Base-by-base conservation (phyloP, 202 grass and related monocot genomes). In the Zoysia matrella region DNA sequence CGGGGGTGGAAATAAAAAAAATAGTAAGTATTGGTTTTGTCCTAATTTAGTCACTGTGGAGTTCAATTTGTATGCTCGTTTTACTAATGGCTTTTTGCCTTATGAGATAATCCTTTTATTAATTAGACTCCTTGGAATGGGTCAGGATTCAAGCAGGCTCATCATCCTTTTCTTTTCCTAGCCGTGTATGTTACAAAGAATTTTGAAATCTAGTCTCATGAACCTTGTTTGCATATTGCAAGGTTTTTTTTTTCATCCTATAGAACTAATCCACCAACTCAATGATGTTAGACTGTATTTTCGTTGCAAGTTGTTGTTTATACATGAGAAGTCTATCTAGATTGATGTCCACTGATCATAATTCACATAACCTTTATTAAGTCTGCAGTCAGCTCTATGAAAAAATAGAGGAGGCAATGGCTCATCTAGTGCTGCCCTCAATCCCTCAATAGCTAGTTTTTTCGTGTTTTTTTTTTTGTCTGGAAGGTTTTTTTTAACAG, bases 1-100 rank as follows among this genome's bases (percentile, higher is more conserved):
- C 73, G 94, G 94, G 44, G 94, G 94, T 78, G 94, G 94, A 68
- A 90, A 97, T 86, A 97, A 97, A 61, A 93, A 90, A 83, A 94
- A 78, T 6, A 91, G 91, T 97, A 90, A 52, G 78, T 78, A 80
- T 76, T 42, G 39, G 30, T 36, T 36, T 36, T 62, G 45, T 52
- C 73, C 8, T 43, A 42, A 52, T 18, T 85, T 63, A 18, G 7
- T 71, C 1, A 11, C 53, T 78, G 43, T 86, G 69, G 69, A 36
- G 30, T 36, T 36, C 30, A 36, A 36, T 36, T 36, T 36, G 30
- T 36, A 76, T 84, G 22, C 52, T 52, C 3, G 44, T 76, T 41
- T 74, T 60, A 70, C 63, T 51, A 6, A 44, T 78, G 41, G 5
- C 30, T 69, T 54, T 81, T 69, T 43, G 42, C 52, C 63, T 73